Evolutionary conservation across 2,329 filamentous ascomycete species (phyloP), one percentile per base, ranked within the genome.

Genomic region (Claviceps sp.): DNA sequence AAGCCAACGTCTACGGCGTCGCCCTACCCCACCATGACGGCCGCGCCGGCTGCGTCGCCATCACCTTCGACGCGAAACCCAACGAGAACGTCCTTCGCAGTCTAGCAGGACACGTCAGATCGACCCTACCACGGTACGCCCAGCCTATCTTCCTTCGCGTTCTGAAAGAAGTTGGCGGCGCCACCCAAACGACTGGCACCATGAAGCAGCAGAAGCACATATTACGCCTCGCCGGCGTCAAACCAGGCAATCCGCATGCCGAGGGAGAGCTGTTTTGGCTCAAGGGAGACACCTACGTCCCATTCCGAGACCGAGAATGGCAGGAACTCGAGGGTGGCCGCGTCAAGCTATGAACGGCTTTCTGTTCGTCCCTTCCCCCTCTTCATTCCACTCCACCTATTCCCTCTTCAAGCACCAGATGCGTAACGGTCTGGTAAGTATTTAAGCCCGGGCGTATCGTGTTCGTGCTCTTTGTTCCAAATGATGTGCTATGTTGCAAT

Each of bases 1-100:
- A 95, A 69, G 85, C 87, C 37, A 94, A 94, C 59, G 89, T 95
- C 30, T 95, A 94, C 61, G 89, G 89, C 40, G 86, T 95, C 2
- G 67, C 80, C 43, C 68, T 95, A 7, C 89, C 89, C 0, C 75
- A 86, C 57, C 87, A 94, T 62, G 89, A 95, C 61, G 89, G 89
- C 17, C 77, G 88, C 26, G 88, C 87, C 0, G 89, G 89, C 2
- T 95, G 89, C 60, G 89, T 83, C 0, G 85, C 87, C 6, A 67
- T 94, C 1, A 69, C 77, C 16, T 70, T 88, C 7, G 67, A 80
- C 13, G 69, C 72, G n/a, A 70, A 65, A n/a, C 68, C 72, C 1
- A 68, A 64, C 4, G 63, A 70, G 1, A 65, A 70, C 8, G 61
- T 74, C 0, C 67, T 90, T 49, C 65, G 68, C n/a, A 78, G 77